Evolutionary conservation across 768 basidiomycete genomes (phyloP), one percentile per base, ranked within the genome.

Genomic region (Trametes cubensis): DNA sequence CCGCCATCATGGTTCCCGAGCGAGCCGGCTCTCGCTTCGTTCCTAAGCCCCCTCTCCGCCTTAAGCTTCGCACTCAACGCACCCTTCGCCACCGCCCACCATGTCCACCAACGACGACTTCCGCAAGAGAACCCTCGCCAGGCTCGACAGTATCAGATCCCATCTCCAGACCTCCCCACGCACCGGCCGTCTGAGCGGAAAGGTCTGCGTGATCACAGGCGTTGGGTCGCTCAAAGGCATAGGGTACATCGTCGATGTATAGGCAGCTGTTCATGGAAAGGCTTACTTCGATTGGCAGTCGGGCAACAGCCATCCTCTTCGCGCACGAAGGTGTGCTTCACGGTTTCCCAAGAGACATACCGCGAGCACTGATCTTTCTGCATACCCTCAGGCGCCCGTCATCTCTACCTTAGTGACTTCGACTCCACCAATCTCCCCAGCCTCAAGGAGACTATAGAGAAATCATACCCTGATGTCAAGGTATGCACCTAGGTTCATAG

Each of bases 131-230:
- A 90, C 92, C 15, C 72, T 82, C n/a, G 79, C 84, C 6, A 85
- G 92, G 21, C 79, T 94, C 23, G 73, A 83, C 54, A 82, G 82
- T 67, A 85, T 94, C 57, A 86, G 87, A 71, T 78, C 82, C 0
- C 92, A 94, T 61, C 79, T 94, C 40, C 72, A 79, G 45, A 77
- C 73, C 26, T 68, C 83, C 21, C 79, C 85, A 30, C 81, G 87
- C 44, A 75, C 79, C 28, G 77, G 75, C 20, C 81, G 85, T 67
- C 80, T 95, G 65, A 81, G 80, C 70, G 85, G 81, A 64, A 95
- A 94, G 73, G 91, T 95, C 25, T 92, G 89, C 68, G 81, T 96
- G 58, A 83, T 96, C 67, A 96, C 95, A 0, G 95, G 95, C 18
- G 93, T 89, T 30, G 89, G 90, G 30, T 94, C 92, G 20, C 71